Evolutionary conservation across 2,329 filamentous ascomycete species (phyloP).

Genomic region (Xylaria sp.): DNA sequence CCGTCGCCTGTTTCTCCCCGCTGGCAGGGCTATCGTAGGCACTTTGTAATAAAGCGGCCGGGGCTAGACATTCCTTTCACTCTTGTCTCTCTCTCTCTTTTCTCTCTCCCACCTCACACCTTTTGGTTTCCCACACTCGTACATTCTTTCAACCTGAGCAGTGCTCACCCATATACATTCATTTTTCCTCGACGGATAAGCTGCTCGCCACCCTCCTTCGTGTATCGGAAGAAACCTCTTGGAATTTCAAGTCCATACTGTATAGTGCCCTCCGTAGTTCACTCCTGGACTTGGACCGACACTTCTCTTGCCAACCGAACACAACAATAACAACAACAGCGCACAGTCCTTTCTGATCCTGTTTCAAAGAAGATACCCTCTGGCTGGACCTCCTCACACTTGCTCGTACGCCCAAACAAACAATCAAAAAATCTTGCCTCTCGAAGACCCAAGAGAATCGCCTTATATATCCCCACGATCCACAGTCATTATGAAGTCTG

Average conservation of each 20-base stretch:
- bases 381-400: constrained; percentile 43
- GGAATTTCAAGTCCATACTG: constrained; percentile 15
- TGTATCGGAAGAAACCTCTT: constrained; percentile 29
- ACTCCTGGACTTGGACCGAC: neutral
- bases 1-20: constrained; percentile 5
- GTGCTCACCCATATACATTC: constrained; percentile 51
- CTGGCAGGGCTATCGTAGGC: neutral
- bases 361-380: constrained; percentile 39
- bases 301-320: constrained; percentile 18
- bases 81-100: constrained; percentile 18
- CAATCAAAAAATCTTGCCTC: neutral
- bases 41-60: constrained; percentile 38
- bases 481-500: constrained; percentile 57
- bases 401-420: constrained; percentile 10
- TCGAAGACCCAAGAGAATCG: constrained; percentile 29
- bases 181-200: constrained; percentile 38
- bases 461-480: constrained; percentile 27
- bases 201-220: constrained; percentile 48
- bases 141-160: constrained; percentile 50
- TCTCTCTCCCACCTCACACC: constrained; percentile 29
- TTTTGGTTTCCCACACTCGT: constrained; percentile 33
- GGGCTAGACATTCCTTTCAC: constrained; percentile 28
- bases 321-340: constrained; percentile 27
- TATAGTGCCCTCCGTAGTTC: neutral
- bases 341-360: constrained; percentile 32